A percentile compares a stretch with the other conserved stretches of the same genome.
Conservation (phyloP, 768 basidiomycete genomes). For the Boletellus ananas region DNA sequence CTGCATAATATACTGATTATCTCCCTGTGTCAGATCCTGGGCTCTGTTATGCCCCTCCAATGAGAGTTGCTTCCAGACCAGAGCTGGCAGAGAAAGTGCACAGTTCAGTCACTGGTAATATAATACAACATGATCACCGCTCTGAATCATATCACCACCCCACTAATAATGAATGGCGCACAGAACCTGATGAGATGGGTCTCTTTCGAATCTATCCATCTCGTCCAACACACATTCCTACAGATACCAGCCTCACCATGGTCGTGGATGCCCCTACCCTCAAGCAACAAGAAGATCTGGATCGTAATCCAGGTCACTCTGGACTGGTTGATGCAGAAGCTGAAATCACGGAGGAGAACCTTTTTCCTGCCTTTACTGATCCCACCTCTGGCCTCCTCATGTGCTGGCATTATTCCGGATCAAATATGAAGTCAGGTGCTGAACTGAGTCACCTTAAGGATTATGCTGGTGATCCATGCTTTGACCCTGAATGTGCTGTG, state of each 20-base stretch:
- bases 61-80: too few species aligned
- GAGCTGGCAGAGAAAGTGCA: too few species aligned
- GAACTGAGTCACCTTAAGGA: conserved; percentile 25
- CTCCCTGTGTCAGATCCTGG: neutral
- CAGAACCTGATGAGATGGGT: neutral
- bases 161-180: too few species aligned
- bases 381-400: conserved; percentile 25
- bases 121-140: neutral
- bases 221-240: neutral
- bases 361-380: conserved; percentile 20
- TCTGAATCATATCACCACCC: too few species aligned
- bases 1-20: conserved; percentile 2
- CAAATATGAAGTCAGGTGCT: conserved; percentile 20
- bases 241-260: neutral
- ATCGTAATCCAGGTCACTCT: neutral
- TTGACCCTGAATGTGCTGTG: too few species aligned
- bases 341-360: neutral
- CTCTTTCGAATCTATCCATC: conserved; percentile 9
- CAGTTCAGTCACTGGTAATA: too few species aligned
- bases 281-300: neutral
- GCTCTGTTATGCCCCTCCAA: neutral
- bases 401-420: conserved; percentile 31
- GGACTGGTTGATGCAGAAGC: neutral
- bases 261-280: neutral
- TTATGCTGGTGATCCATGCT: conserved; percentile 14